Conservation (phyloP, 2,329 filamentous ascomycete genomes). For the Hymenoscyphus linearis region DNA sequence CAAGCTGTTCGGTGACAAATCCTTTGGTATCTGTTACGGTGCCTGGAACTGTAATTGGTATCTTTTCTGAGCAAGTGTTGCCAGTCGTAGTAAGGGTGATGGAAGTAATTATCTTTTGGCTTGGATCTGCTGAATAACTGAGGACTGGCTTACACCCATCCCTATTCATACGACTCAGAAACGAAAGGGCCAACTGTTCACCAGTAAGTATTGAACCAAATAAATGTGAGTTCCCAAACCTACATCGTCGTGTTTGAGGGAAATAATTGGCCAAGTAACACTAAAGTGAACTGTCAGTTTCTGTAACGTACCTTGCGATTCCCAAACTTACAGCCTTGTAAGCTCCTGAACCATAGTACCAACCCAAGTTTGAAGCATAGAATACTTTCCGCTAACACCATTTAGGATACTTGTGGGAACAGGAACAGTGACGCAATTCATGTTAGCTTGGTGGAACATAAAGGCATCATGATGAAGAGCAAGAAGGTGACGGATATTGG, state of each 20-base stretch:
- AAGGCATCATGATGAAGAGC: conserved; percentile 38
- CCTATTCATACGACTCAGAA: conserved; percentile 41
- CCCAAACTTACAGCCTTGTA: conserved; percentile 26
- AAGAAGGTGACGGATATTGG: conserved; percentile 52
- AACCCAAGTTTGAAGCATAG: conserved; percentile 29
- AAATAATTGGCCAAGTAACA: conserved; percentile 51
- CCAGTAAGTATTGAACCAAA: background rate
- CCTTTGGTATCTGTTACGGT: conserved; percentile 23
- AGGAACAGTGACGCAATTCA: conserved; percentile 44
- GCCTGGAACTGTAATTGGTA: conserved; percentile 35
- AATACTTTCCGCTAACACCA: conserved; percentile 22
- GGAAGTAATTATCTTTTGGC: conserved; percentile 20
- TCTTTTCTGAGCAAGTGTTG: conserved; percentile 20
- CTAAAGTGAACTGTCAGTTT: background rate
- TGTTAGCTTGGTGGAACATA: conserved; percentile 56
- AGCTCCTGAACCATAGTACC: conserved; percentile 29
- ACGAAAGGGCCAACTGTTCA: conserved; percentile 32
- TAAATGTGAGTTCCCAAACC: conserved; percentile 25
- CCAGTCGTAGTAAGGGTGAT: conserved; percentile 39
- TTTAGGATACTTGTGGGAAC: conserved; percentile 30
- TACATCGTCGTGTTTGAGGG: conserved; percentile 51
- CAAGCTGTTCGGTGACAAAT: conserved; percentile 38
- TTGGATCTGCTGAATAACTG: conserved; percentile 15
- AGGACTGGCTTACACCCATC: conserved; percentile 22
- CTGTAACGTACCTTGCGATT: background rate